These are phyloP conservation scores for Hypomontagnella monticulosa DNA, from an alignment of 495 filamentous ascomycete genomes.

Conservation along the genomic window DNA sequence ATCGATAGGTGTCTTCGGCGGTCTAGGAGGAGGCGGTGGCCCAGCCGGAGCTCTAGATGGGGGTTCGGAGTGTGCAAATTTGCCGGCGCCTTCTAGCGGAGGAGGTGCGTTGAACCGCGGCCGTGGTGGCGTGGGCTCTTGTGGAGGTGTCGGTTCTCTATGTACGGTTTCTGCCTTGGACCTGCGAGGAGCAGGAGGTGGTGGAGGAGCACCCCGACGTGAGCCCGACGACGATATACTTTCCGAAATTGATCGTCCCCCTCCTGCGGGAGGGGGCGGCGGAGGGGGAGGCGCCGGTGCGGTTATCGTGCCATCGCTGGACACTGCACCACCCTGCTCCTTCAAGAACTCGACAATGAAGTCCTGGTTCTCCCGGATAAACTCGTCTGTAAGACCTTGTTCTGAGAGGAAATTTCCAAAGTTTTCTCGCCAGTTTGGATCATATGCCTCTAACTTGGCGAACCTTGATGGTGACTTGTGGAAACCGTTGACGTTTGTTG, in stretches of 20 bases:
- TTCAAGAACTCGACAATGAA: constrained; percentile 94
- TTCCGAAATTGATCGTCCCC: constrained; percentile 69
- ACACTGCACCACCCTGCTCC: constrained; percentile 65
- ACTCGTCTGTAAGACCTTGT: constrained; percentile 92
- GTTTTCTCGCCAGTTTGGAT: constrained; percentile 85
- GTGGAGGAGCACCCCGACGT: constrained; percentile 67
- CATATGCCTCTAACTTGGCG: constrained; percentile 79
- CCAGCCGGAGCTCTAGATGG: constrained; percentile 71
- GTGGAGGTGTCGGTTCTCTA: constrained; percentile 64
- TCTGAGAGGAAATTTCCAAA: constrained; percentile 78
- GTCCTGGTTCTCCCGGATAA: constrained; percentile 90
- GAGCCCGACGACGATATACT: constrained; percentile 40
- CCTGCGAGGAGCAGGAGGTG: constrained; percentile 79
- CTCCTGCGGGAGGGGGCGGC: constrained; percentile 65
- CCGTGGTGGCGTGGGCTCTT: constrained; percentile 64
- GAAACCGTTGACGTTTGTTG: constrained; percentile 52
- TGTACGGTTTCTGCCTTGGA: constrained; percentile 56
- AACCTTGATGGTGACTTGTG: constrained; percentile 58
- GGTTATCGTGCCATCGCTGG: constrained; percentile 16
- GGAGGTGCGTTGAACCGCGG: constrained; percentile 83
- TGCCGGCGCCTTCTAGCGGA: constrained; percentile 85
- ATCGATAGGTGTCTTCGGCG: constrained; percentile 86
- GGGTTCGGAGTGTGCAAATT: constrained; percentile 68
- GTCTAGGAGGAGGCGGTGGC: constrained; percentile 85
- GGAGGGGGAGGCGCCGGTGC: constrained; percentile 64